Evolutionary conservation across 176 grass and related monocot species (phyloP).

Genomic region (Metroxylon sagu): DNA sequence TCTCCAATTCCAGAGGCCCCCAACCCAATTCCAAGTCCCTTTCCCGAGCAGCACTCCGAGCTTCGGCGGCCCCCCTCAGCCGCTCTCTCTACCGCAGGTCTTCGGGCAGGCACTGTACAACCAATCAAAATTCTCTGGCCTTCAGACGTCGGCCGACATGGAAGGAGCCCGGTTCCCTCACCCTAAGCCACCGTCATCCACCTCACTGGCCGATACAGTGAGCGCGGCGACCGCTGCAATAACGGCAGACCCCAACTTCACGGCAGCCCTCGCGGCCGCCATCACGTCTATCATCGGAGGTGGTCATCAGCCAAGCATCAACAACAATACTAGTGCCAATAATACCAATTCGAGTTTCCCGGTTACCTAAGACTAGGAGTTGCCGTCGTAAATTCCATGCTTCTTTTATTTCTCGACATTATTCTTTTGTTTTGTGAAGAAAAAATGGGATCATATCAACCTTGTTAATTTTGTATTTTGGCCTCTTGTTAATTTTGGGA

Average conservation of each 20-base stretch:
- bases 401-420: neutral
- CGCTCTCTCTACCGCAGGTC: conserved; percentile 12
- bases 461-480: too few species aligned
- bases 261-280: conserved; percentile 67
- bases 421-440: conserved; percentile 24
- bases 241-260: conserved; percentile 76
- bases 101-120: conserved; percentile 45
- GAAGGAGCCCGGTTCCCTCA: conserved; percentile 26
- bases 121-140: conserved; percentile 63
- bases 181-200: conserved; percentile 18
- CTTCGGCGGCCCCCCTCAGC: conserved; percentile 14
- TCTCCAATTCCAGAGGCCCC: conserved; percentile 28
- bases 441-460: conserved; percentile 4
- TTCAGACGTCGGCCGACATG: conserved; percentile 53
- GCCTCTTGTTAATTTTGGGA: too few species aligned
- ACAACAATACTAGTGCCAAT: conserved; percentile 26
- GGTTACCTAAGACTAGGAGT: too few species aligned
- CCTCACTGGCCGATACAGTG: conserved; percentile 38
- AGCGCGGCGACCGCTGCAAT: conserved; percentile 73
- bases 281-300: conserved; percentile 77
- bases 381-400: too few species aligned
- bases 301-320: conserved; percentile 21
- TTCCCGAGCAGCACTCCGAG: conserved; percentile 2
- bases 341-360: neutral
- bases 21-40: conserved; percentile 40